Evolutionary conservation across 352 stramenopile species (phyloP).

Genomic region (Phytophthora agathidicida): DNA sequence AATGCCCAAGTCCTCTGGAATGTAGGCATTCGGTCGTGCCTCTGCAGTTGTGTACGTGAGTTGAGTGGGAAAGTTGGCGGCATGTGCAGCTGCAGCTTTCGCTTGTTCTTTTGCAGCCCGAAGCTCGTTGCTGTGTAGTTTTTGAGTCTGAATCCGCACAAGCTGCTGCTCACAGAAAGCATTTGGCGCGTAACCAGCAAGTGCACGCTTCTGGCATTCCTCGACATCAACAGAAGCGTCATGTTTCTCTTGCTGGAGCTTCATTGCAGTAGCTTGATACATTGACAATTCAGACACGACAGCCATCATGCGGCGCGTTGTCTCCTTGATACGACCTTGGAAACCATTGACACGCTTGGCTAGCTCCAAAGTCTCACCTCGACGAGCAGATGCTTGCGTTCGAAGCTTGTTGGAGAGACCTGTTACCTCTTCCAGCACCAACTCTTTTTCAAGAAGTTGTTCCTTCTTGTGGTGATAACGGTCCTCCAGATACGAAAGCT

Average conservation of each 20-base stretch:
- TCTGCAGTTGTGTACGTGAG: constrained; percentile 90
- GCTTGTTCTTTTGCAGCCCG: constrained; percentile 51
- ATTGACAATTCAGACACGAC: constrained; percentile 94
- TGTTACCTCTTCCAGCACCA: constrained; percentile 94
- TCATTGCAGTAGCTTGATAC: constrained; percentile 95
- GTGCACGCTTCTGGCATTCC: constrained; percentile 57
- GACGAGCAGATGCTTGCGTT: constrained; percentile 71
- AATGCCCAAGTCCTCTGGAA: constrained; percentile 92
- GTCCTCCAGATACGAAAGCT: constrained; percentile 86
- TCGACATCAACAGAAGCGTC: constrained; percentile 70
- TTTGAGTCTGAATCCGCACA: constrained; percentile 62
- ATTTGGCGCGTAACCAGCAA: constrained; percentile 77
- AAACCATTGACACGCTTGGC: constrained; percentile 92
- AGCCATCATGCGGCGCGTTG: constrained; percentile 95
- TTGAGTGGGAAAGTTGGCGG: constrained; percentile 71
- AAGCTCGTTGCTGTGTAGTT: constrained; percentile 53
- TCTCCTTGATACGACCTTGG: constrained; percentile 90
- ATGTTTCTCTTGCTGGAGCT: constrained; percentile 93
- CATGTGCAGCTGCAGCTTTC: constrained; percentile 45
- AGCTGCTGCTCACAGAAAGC: constrained; percentile 81
- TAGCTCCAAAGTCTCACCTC: constrained; percentile 81
- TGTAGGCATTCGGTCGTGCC: constrained; percentile 93
- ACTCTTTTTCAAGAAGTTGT: constrained; percentile 93
- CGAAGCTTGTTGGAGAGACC: constrained; percentile 87
- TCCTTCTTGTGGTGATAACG: constrained; percentile 93